Conservation (phyloP, 202 grass and related monocot genomes). For the Cymbopogon flexuosus region DNA sequence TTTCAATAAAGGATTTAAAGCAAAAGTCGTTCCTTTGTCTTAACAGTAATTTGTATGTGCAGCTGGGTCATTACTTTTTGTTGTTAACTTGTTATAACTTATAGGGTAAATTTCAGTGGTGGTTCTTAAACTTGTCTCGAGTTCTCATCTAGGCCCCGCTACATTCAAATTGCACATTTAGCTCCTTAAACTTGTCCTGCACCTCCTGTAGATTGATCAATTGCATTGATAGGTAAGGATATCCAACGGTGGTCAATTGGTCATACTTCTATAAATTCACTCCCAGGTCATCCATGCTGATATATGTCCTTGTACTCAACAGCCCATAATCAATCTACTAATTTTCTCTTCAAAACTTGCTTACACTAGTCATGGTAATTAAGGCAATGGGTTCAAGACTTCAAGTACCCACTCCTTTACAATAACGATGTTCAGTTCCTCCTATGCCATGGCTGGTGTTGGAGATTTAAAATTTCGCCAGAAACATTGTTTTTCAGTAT, state of each 20-base stretch:
- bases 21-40: background rate
- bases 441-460: background rate
- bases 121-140: background rate
- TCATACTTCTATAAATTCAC: too few relatives aligned
- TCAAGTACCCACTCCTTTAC: background rate
- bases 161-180: too few relatives aligned
- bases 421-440: background rate
- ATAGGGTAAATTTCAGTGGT: background rate
- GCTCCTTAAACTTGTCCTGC: background rate
- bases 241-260: too few relatives aligned
- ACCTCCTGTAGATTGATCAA: too few relatives aligned
- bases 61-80: conserved; percentile 3
- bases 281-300: too few relatives aligned
- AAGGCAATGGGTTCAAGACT: background rate
- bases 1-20: conserved; percentile 4
- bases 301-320: too few relatives aligned
- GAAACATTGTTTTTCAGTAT: background rate
- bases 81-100: background rate
- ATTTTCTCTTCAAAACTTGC: background rate
- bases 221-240: too few relatives aligned
- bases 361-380: background rate
- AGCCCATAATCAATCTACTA: too few relatives aligned
- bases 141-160: background rate
- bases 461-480: background rate
- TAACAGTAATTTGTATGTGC: conserved; percentile 18